Conservation (phyloP, 1,284 basidiomycete species). For the Boletus sp. region DNA sequence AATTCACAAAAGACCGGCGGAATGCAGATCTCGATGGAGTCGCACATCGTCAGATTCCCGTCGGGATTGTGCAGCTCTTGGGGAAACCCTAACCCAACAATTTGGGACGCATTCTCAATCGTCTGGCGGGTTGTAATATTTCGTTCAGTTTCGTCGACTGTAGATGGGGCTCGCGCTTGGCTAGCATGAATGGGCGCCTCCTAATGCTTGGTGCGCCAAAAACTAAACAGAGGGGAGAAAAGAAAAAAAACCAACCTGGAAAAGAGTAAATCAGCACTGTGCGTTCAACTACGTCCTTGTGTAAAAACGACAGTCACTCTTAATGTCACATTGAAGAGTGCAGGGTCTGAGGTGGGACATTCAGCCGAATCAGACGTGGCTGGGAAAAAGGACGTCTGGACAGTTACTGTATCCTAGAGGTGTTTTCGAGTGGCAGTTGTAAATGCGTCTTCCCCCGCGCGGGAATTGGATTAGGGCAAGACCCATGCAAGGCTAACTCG, state of each 20-base stretch:
- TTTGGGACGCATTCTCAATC: conserved; percentile 52
- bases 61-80: conserved; percentile 34
- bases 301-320: conserved; percentile 89
- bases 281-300: conserved; percentile 38
- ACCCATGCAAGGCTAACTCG: conserved; percentile 93
- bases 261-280: conserved; percentile 9
- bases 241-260: conserved; percentile 88
- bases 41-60: conserved; percentile 47
- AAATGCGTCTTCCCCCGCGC: conserved; percentile 37
- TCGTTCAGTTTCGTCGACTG: conserved; percentile 49
- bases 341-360: conserved; percentile 16
- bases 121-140: conserved; percentile 52
- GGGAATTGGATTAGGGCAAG: conserved; percentile 88
- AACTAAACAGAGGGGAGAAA: conserved; percentile 77
- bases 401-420: conserved; percentile 5
- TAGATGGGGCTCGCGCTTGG: conserved; percentile 38
- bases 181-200: conserved; percentile 62
- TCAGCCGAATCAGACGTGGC: conserved; percentile 22
- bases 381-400: conserved; percentile 17
- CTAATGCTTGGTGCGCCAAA: conserved; percentile 85
- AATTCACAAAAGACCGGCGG: conserved; percentile 56
- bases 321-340: conserved; percentile 43
- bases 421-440: conserved; percentile 13
- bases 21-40: conserved; percentile 53
- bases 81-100: conserved; percentile 29